phyloP scores from a whole-genome alignment of 2,329 filamentous ascomycete species.

The Diplodia corticola region DNA sequence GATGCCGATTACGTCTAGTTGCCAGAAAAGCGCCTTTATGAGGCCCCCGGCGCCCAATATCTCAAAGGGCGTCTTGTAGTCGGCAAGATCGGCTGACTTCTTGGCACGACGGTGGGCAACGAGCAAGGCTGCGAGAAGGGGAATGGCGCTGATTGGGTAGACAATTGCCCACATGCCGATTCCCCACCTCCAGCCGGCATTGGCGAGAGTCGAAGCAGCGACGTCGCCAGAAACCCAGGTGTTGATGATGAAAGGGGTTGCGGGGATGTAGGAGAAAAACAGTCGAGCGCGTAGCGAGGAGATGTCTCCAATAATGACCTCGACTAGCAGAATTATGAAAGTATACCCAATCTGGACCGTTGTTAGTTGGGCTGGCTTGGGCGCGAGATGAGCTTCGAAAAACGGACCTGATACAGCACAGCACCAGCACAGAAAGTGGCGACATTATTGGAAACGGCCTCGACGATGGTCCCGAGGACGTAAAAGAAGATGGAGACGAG shows the following conservation, averaged over 20 bases:
- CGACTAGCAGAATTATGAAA: conserved; percentile 59
- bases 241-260: conserved; percentile 59
- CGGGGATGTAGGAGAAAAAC: conserved; percentile 65
- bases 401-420: conserved; percentile 54
- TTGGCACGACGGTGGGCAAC: conserved; percentile 56
- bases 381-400: background rate
- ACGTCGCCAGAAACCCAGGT: conserved; percentile 65
- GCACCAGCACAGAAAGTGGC: conserved; percentile 58
- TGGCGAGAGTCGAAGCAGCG: conserved; percentile 50
- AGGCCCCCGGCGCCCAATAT: conserved; percentile 43
- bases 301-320: conserved; percentile 65
- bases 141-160: conserved; percentile 57
- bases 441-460: conserved; percentile 53
- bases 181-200: conserved; percentile 60
- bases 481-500: conserved; percentile 59
- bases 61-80: conserved; percentile 48
- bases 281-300: conserved; percentile 64
- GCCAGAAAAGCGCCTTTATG: conserved; percentile 53
- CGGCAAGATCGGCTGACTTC: conserved; percentile 50
- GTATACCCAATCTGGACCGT: conserved; percentile 59
- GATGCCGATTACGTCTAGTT: conserved; percentile 56
- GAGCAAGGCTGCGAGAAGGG: conserved; percentile 55
- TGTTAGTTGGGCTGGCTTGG: background rate
- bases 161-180: conserved; percentile 64
- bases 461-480: conserved; percentile 55